These are phyloP conservation scores for Penicillium samsonianum DNA, from an alignment of 495 filamentous ascomycete species.

Conservation along the genomic window DNA sequence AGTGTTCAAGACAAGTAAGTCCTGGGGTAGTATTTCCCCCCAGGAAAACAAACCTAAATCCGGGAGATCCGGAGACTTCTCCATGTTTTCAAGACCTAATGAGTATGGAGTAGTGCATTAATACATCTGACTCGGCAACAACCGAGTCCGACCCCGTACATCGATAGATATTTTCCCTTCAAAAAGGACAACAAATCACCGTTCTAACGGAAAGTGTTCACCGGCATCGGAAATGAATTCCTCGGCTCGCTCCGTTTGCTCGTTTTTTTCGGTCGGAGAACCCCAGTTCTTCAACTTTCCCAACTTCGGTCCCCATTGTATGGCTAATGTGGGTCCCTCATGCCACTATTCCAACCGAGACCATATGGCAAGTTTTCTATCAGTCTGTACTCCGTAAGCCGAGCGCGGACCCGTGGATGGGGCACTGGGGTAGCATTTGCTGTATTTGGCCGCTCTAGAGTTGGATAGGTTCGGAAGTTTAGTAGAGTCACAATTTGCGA, in stretches of 20 bases:
- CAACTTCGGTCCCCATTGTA: background rate
- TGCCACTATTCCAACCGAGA: background rate
- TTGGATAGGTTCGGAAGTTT: background rate
- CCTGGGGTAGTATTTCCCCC: slow-evolving; percentile 1
- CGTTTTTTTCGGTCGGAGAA: slow-evolving; percentile 1
- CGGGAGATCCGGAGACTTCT: background rate
- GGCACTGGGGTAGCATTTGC: background rate
- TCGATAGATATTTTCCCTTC: background rate
- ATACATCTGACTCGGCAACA: background rate
- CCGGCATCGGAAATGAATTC: slow-evolving; percentile 2
- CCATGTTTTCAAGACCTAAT: background rate
- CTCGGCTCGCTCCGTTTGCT: background rate
- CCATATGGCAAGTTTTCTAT: background rate
- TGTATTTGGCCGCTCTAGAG: background rate
- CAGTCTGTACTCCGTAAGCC: background rate
- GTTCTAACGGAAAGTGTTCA: slow-evolving; percentile 14
- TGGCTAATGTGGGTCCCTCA: background rate
- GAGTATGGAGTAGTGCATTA: background rate
- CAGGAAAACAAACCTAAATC: background rate
- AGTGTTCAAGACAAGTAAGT: background rate
- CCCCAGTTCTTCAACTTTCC: background rate
- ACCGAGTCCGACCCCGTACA: background rate
- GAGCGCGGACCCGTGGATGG: background rate
- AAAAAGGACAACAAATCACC: background rate
- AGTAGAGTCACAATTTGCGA: background rate